Evolutionary conservation across 495 filamentous ascomycete genomes (phyloP).

Genomic region (Lophiostoma macrostomum): DNA sequence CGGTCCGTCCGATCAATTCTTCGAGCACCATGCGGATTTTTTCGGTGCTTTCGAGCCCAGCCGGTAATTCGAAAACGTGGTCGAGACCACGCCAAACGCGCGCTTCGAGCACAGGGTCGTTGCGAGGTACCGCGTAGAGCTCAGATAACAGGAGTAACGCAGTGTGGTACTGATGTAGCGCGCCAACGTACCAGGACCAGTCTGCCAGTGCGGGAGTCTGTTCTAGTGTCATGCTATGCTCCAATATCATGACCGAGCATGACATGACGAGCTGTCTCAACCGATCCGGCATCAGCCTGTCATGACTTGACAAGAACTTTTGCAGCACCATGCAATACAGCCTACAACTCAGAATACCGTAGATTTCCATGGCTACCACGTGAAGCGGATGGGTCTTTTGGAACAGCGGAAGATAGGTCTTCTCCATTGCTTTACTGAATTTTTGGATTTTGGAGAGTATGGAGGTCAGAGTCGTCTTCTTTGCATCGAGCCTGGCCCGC

Average conservation of each 20-base stretch:
- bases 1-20: conserved; percentile 42
- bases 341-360: conserved; percentile 58
- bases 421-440: conserved; percentile 56
- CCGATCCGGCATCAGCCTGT: conserved; percentile 53
- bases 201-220: conserved; percentile 48
- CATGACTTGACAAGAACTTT: conserved; percentile 48
- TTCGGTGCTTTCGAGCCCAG: conserved; percentile 42
- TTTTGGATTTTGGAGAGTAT: conserved; percentile 60
- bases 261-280: conserved; percentile 49
- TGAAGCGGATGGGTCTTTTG: conserved; percentile 58
- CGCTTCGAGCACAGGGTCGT: conserved; percentile 52
- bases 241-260: conserved; percentile 53
- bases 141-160: conserved; percentile 49
- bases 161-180: conserved; percentile 49
- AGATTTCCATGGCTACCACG: conserved; percentile 56
- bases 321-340: conserved; percentile 64
- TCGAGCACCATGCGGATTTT: conserved; percentile 45
- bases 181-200: conserved; percentile 48
- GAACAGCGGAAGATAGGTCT: conserved; percentile 58
- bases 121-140: conserved; percentile 48
- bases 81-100: conserved; percentile 69
- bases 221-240: conserved; percentile 59
- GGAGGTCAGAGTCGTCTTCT: conserved; percentile 55
- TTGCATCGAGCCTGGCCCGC: conserved; percentile 57
- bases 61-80: conserved; percentile 63